phyloP scores from a whole-genome alignment of 1,139 yeast genomes.

The Saccharomyces hybrid region DNA sequence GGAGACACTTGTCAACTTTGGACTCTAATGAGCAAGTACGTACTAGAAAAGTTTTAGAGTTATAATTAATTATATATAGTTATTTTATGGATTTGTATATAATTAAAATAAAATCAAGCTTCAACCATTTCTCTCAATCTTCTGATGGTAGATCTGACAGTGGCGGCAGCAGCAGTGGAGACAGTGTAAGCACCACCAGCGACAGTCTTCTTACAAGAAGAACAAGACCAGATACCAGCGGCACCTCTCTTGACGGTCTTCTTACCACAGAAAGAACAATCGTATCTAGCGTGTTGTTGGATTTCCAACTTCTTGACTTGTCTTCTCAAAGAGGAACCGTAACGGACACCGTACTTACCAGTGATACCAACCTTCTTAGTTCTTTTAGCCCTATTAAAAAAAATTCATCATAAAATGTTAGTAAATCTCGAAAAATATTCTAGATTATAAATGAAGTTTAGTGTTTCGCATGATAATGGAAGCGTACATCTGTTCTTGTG shows the following conservation, averaged over 20 bases:
- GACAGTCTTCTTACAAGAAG: conserved; percentile 88
- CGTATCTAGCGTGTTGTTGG: conserved; percentile 98
- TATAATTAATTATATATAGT: background rate
- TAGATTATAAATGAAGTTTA: background rate
- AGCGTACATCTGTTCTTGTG: background rate
- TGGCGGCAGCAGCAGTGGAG: conserved; percentile 99
- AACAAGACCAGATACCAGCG: conserved; percentile 98
- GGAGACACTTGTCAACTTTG: too few relatives aligned
- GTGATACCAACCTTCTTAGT: conserved; percentile 99
- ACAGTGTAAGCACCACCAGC: conserved; percentile 99
- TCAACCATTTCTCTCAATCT: conserved; percentile 99
- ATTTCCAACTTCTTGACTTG: conserved; percentile 98
- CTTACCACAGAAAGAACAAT: conserved; percentile 99
- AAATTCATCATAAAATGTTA: conserved; percentile 2
- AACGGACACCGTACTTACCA: conserved; percentile 99
- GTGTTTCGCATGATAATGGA: background rate
- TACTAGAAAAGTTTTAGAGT: background rate
- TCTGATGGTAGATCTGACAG: conserved; percentile 99
- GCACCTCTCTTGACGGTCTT: conserved; percentile 96
- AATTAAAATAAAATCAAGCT: conserved; percentile 51
- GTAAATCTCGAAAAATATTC: conserved; percentile 1
- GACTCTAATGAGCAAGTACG: background rate
- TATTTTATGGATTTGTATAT: conserved; percentile 5
- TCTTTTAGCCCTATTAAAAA: conserved; percentile 80
- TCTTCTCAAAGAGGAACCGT: conserved; percentile 99